Percentiles rank a stretch among this genome's conserved stretches.
Conservation (phyloP, 164 flowering plant genomes). For the Chimonanthus praecox region DNA sequence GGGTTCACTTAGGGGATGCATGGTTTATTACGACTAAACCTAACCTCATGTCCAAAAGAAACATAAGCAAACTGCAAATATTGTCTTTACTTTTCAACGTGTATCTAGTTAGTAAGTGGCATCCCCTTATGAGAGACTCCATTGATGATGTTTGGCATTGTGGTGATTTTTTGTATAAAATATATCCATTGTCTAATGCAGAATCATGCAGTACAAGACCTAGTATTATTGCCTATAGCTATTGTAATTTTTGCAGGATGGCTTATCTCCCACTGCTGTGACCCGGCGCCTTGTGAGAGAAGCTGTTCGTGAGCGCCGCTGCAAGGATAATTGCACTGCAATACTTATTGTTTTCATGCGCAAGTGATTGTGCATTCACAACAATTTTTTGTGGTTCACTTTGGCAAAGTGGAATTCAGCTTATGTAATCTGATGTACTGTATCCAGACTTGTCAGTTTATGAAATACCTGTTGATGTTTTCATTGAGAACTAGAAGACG, state of each 20-base stretch:
- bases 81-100: neutral
- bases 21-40: no score
- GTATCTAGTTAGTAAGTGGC: neutral
- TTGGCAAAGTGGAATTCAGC: neutral
- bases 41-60: no score
- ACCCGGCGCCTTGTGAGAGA: constrained; percentile 75
- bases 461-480: neutral
- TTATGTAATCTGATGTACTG: neutral
- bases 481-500: neutral
- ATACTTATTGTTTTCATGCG: constrained; percentile 62
- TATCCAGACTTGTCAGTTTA: neutral
- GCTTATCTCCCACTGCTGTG: constrained; percentile 51
- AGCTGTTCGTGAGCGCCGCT: constrained; percentile 78
- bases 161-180: neutral
- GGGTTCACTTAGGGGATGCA: no score
- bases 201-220: neutral
- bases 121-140: no score
- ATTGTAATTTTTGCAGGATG: constrained; percentile 48
- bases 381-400: neutral
- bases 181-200: neutral
- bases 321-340: constrained; percentile 94
- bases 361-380: neutral
- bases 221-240: neutral
- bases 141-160: no score
- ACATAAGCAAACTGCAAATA: no score